phyloP scores from a whole-genome alignment of 345 rosid species.

The Erucastrum elatum region DNA sequence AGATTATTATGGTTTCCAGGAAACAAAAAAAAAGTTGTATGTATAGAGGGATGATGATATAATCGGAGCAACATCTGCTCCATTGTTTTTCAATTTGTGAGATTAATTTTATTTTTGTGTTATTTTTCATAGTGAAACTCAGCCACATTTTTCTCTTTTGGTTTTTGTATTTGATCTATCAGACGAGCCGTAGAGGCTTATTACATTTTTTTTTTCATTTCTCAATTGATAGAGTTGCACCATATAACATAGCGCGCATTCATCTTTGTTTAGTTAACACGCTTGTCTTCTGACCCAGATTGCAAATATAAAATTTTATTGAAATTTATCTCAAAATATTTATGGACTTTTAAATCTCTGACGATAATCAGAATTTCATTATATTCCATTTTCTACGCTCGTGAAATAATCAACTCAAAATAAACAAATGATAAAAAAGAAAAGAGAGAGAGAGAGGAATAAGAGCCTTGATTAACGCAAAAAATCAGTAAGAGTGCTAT shows the following conservation, averaged over 20 bases:
- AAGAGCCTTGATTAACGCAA: slow-evolving; percentile 32
- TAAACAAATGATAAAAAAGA: background rate
- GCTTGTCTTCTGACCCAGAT: background rate
- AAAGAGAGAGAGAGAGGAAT: slow-evolving; percentile 13
- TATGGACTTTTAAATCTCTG: background rate
- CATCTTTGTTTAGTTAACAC: background rate
- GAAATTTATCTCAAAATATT: background rate
- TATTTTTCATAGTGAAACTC: slow-evolving; percentile 24
- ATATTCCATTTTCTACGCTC: background rate
- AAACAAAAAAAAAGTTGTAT: slow-evolving; percentile 15
- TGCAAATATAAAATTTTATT: background rate
- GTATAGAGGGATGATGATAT: slow-evolving; percentile 36
- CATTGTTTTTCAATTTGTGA: slow-evolving; percentile 32
- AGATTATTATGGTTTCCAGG: slow-evolving; percentile 30
- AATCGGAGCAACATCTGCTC: slow-evolving; percentile 42
- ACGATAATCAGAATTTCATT: background rate
- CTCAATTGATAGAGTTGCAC: background rate
- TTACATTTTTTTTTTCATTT: slow-evolving; percentile 4
- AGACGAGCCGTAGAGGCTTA: slow-evolving; percentile 9
- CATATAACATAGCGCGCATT: background rate
- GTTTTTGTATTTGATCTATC: slow-evolving; percentile 5
- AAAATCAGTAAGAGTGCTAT: slow-evolving; percentile 7
- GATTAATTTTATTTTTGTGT: slow-evolving; percentile 37
- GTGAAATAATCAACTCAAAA: background rate
- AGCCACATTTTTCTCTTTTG: slow-evolving; percentile 1